phyloP scores from a whole-genome alignment of 2,329 filamentous ascomycete species.

The Stagonosporopsis vannaccii region DNA sequence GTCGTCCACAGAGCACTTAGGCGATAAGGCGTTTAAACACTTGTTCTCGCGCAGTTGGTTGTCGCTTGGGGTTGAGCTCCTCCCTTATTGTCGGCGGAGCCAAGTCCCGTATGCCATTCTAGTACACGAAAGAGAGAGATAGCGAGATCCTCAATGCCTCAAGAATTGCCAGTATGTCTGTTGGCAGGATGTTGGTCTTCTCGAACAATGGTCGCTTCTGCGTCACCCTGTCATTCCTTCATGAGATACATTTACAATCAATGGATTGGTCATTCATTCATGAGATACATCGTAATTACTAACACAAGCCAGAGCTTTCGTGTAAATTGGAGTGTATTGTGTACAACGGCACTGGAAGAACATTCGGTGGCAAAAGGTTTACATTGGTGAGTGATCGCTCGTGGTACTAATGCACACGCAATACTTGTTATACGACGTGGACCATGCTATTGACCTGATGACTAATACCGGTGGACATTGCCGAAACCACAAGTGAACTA shows the following conservation, averaged over 20 bases:
- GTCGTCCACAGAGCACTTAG: constrained; percentile 68
- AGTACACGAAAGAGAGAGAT: constrained; percentile 64
- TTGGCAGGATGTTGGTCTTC: constrained; percentile 65
- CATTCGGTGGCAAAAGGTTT: too few species aligned
- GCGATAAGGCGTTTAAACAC: constrained; percentile 66
- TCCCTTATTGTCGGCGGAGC: constrained; percentile 47
- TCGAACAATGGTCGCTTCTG: constrained; percentile 27
- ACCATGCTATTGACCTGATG: too few species aligned
- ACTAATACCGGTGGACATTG: neutral
- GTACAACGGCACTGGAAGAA: too few species aligned
- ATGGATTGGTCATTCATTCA: too few species aligned
- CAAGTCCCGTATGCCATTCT: constrained; percentile 63
- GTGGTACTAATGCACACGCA: too few species aligned
- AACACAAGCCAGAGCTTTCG: too few species aligned
- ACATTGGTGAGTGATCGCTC: too few species aligned
- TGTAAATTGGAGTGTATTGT: too few species aligned
- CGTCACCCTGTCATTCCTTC: constrained; percentile 4
- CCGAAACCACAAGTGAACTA: neutral
- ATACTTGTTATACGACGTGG: too few species aligned
- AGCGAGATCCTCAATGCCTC: constrained; percentile 60
- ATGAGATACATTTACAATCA: neutral
- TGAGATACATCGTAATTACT: too few species aligned
- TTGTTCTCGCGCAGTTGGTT: constrained; percentile 64
- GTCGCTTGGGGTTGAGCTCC: constrained; percentile 53
- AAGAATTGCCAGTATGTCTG: constrained; percentile 60